Evolutionary conservation across 139 green algal species (phyloP), one percentile per base, ranked within the genome.

Genomic region (Eudorina sp.): DNA sequence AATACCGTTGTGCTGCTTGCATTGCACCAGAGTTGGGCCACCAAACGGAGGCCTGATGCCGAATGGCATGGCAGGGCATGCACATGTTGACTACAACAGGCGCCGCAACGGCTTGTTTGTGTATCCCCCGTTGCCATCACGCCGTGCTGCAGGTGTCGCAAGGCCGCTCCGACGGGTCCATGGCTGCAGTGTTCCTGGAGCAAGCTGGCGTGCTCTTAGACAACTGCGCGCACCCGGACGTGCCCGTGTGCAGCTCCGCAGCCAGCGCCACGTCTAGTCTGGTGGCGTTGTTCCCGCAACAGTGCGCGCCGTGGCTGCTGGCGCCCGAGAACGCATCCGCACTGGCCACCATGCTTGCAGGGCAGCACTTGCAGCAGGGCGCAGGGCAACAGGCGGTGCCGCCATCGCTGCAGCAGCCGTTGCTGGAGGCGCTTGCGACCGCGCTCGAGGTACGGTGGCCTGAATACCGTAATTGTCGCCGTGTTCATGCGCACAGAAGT

Each of bases 281-380:
- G 19, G 81, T 91, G 68, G 78, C 84, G 8, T 16, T 90, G 23
- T 94, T 88, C 62, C 86, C 89, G 0, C 21, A 82, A 69, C 78
- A 92, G 66, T 90, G 89, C n/a, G 85, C 88, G 8, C 79, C 84
- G 8, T 93, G 92, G 91, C 62, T 95, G 68, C 86, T 95, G 58
- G 85, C 88, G 21, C 75, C 75, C 18, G 92, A 94, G 46, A 89
- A 85, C 41, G 60, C 90, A 6, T 58, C 88, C 29, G 64, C 92
- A 3, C 40, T 93, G 14, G 66, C 82, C 0, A 58, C 53, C 27
- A 86, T 93, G 27, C 86, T 95, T 66, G 80, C 90, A 29, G 91
- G 90, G 7, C 60, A 93, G 51, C 89, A 92, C 40, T 48, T 92
- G 29, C 83, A 89, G 29, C 51, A 75, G 38, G 38, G 64, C 9